Conservation (phyloP, 352 stramenopile species). For the Pythium apleroticum region DNA sequence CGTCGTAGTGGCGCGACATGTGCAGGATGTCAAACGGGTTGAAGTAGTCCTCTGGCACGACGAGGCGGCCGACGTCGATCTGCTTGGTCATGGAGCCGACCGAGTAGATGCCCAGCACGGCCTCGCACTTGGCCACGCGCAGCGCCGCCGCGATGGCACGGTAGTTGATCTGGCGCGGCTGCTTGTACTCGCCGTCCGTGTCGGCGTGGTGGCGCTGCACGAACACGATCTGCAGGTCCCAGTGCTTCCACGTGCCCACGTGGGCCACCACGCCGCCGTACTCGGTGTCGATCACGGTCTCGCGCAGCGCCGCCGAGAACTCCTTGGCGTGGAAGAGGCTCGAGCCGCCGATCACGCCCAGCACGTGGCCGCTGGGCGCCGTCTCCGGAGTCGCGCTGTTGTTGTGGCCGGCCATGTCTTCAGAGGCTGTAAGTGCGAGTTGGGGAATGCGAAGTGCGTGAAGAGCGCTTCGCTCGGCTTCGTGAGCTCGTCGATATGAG, state of each 20-base stretch:
- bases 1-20: constrained; percentile 79
- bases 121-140: constrained; percentile 54
- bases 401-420: constrained; percentile 1
- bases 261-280: constrained; percentile 66
- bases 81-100: constrained; percentile 79
- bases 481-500: neutral
- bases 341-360: constrained; percentile 85
- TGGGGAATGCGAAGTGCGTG: neutral
- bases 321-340: constrained; percentile 82
- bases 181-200: constrained; percentile 69
- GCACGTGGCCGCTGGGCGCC: constrained; percentile 33
- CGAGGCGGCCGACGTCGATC: constrained; percentile 52
- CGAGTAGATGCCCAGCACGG: constrained; percentile 85
- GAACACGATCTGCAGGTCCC: constrained; percentile 71
- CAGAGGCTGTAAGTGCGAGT: neutral
- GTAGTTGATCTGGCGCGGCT: constrained; percentile 88
- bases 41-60: constrained; percentile 89
- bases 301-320: constrained; percentile 50
- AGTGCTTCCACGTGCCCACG: constrained; percentile 49
- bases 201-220: constrained; percentile 85
- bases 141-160: constrained; percentile 68
- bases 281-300: constrained; percentile 64
- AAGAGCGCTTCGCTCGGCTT: neutral
- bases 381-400: too few species aligned
- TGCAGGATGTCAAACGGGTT: constrained; percentile 87